Conservation (phyloP, 257 asterid genomes). For the Oldenlandia corymbosa region DNA sequence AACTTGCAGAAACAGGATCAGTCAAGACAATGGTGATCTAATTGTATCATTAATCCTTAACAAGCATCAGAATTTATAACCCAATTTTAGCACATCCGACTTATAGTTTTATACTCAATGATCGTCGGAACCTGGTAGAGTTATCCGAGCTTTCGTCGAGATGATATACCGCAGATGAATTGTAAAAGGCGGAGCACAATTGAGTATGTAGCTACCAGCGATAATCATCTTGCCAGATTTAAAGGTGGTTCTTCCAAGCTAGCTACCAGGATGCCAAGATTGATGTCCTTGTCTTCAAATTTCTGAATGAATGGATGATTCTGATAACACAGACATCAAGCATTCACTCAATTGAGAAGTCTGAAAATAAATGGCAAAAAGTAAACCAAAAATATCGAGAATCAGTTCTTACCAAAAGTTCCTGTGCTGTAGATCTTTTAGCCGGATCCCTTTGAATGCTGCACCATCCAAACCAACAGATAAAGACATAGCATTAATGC, state of each 20-base stretch:
- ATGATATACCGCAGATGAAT: too few relatives aligned
- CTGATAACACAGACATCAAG: slow-evolving; percentile 31
- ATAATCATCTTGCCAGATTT: slow-evolving; percentile 51
- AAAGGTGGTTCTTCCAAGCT: slow-evolving; percentile 87
- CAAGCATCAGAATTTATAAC: too few relatives aligned
- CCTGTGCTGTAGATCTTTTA: slow-evolving; percentile 76
- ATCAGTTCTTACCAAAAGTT: slow-evolving; percentile 74
- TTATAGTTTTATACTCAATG: too few relatives aligned
- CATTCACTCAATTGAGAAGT: background rate
- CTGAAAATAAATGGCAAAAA: background rate
- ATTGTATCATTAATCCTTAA: too few relatives aligned
- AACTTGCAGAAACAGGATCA: too few relatives aligned
- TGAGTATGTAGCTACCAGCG: background rate
- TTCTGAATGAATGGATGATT: slow-evolving; percentile 85
- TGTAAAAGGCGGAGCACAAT: background rate
- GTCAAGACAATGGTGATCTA: background rate
- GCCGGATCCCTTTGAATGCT: slow-evolving; percentile 95
- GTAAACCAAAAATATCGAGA: background rate
- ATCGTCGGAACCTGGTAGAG: too few relatives aligned
- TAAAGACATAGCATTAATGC: slow-evolving; percentile 3
- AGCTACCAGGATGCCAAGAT: slow-evolving; percentile 75
- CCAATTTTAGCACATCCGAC: too few relatives aligned
- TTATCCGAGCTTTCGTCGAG: too few relatives aligned
- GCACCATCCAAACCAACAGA: slow-evolving; percentile 22
- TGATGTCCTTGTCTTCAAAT: slow-evolving; percentile 89